Base-by-base conservation (phyloP, 192 early-diverging fungal genomes). In the Podila clonocystis region DNA sequence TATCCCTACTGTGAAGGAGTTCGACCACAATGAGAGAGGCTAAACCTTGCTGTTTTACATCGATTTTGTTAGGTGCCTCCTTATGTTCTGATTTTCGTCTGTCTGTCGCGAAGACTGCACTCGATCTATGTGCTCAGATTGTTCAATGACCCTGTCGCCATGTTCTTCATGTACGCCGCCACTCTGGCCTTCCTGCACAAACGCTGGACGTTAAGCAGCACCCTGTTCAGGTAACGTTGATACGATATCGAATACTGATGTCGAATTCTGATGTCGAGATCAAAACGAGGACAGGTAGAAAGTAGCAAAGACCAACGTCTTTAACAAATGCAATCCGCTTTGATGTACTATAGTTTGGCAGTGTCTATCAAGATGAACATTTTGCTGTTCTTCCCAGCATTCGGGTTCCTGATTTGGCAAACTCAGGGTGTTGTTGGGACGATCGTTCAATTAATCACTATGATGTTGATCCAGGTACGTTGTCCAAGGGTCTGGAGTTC, bases 361-460 rank as follows among this genome's bases (percentile, higher is more conserved):
- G 71, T 98, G 4, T 94, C 97, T 0, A 82, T 99, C 50, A 99
- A 99, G 71, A 99, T 99, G 97, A 98, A 96, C 73, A 91, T 96
- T 17, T 85, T 97, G 26, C 85, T 99, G 11, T 95, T 95, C 82
- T 94, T 95, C 41, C 97, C 97, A 0, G 97, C 92, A 0, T 92
- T 93, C 63, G 96, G 93, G 2, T 79, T 93, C 30, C 49, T 95
- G 3, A 68, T 91, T 31, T 91, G 82, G 87, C 89, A 85, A 67
- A 65, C 82, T 0, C 62, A 84, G 33, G 86, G 86, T 20, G 70
- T 85, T 17, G 67, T 73, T 26, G 73, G 73, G 24, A 91, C 92
- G 0, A 58, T 93, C 4, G 24, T 50, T 12, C 83, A 89, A 61
- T 82, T 91, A 6, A 17, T 61, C 1, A 20, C 85, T 12, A 83